A percentile compares a stretch with the other conserved stretches of the same genome.
These are phyloP conservation scores for Hirsutella thompsonii DNA, from an alignment of 2,329 filamentous ascomycete genomes.

Conservation along the genomic window DNA sequence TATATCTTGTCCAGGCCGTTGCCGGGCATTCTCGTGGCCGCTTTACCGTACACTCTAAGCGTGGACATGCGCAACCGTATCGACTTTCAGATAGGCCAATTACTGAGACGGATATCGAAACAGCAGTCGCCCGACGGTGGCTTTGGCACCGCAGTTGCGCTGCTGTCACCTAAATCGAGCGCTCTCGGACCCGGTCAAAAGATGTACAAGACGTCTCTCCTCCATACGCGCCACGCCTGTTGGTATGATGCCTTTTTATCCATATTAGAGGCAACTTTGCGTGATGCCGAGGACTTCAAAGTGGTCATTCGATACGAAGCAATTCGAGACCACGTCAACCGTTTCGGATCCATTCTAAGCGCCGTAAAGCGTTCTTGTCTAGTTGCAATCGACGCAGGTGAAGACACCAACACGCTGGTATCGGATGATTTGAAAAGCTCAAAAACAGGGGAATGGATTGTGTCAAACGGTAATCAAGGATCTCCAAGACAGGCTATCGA, in stretches of 20 bases:
- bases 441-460: too few relatives aligned
- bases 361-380: conserved; percentile 37
- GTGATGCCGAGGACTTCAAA: conserved; percentile 47
- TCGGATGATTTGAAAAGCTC: neutral
- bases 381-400: conserved; percentile 39
- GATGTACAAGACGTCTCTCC: conserved; percentile 12
- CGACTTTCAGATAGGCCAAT: conserved; percentile 32
- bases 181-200: neutral
- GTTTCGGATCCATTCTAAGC: conserved; percentile 36
- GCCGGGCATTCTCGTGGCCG: conserved; percentile 23
- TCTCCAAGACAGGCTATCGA: neutral
- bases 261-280: conserved; percentile 40
- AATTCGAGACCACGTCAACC: conserved; percentile 38
- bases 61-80: conserved; percentile 21
- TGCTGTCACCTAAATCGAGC: conserved; percentile 6
- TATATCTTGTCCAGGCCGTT: conserved; percentile 30
- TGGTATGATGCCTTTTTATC: conserved; percentile 46
- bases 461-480: neutral
- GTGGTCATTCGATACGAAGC: conserved; percentile 43
- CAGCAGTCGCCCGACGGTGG: conserved; percentile 29
- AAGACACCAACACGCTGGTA: conserved; percentile 37
- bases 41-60: conserved; percentile 19
- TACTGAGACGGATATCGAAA: conserved; percentile 30
- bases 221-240: conserved; percentile 13
- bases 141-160: conserved; percentile 28